phyloP scores from a whole-genome alignment of 2,329 filamentous ascomycete species.

The Geosmithia putterillii region DNA sequence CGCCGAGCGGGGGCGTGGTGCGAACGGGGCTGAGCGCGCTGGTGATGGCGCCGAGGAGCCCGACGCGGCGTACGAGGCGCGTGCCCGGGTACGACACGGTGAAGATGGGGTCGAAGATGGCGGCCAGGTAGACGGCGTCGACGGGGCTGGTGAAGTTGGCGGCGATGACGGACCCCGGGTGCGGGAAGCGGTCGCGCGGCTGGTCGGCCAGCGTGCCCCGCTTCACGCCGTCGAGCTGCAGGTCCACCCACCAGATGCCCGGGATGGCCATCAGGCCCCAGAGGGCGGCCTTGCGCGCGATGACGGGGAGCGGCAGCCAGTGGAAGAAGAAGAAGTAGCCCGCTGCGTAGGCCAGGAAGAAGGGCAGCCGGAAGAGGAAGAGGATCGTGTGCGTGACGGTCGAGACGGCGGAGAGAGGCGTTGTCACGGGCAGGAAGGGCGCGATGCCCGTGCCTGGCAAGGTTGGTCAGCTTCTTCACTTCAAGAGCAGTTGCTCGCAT shows the following conservation, averaged over 20 bases:
- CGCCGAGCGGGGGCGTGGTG: slow-evolving; percentile 27
- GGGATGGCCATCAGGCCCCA: slow-evolving; percentile 83
- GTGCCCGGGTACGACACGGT: slow-evolving; percentile 70
- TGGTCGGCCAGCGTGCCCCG: slow-evolving; percentile 75
- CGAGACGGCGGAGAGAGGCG: slow-evolving; percentile 49
- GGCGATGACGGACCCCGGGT: slow-evolving; percentile 71
- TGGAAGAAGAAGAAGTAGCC: slow-evolving; percentile 74
- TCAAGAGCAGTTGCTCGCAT: slow-evolving; percentile 6
- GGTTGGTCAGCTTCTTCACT: slow-evolving; percentile 2
- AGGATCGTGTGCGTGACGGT: slow-evolving; percentile 56
- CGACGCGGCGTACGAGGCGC: slow-evolving; percentile 62
- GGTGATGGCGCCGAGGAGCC: slow-evolving; percentile 62
- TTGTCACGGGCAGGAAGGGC: slow-evolving; percentile 77
- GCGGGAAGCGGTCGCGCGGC: slow-evolving; percentile 61
- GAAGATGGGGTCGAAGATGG: slow-evolving; percentile 93
- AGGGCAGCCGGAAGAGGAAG: slow-evolving; percentile 68
- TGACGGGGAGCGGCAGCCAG: slow-evolving; percentile 55
- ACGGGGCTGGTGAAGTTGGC: slow-evolving; percentile 87
- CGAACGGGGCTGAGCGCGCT: slow-evolving; percentile 55
- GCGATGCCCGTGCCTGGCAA: slow-evolving; percentile 79
- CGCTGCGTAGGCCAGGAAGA: slow-evolving; percentile 56
- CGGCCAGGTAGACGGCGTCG: slow-evolving; percentile 86
- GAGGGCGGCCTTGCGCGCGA: slow-evolving; percentile 67
- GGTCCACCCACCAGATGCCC: slow-evolving; percentile 94
- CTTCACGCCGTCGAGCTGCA: slow-evolving; percentile 95